Evolutionary conservation across 2,329 filamentous ascomycete genomes (phyloP).

Genomic region (Helotiales sp.): DNA sequence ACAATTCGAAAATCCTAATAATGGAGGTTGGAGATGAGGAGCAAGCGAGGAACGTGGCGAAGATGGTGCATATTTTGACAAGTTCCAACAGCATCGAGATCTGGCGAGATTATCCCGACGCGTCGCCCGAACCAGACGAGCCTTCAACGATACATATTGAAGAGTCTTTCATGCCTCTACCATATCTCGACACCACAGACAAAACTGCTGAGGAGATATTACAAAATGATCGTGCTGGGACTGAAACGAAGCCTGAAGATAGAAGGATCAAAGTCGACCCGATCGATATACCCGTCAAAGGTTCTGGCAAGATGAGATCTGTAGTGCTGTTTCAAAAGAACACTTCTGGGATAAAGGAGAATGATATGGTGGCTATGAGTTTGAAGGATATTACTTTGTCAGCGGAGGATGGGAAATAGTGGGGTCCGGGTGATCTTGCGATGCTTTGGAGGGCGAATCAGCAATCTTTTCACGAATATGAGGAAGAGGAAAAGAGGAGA

Average conservation of each 20-base stretch:
- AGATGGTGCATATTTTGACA: slow-evolving; percentile 40
- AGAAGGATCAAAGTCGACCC: neutral
- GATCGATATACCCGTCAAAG: neutral
- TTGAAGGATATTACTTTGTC: neutral
- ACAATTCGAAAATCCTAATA: slow-evolving; percentile 56
- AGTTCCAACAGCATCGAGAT: slow-evolving; percentile 53
- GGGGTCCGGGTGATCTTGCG: neutral
- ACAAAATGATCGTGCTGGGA: neutral
- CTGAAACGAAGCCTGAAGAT: neutral
- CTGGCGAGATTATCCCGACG: slow-evolving; percentile 69
- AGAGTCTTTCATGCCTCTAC: neutral
- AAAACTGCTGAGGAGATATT: neutral
- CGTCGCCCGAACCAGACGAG: slow-evolving; percentile 23
- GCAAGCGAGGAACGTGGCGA: slow-evolving; percentile 66
- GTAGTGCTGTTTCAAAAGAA: neutral
- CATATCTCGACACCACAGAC: neutral
- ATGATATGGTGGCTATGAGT: neutral
- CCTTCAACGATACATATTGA: slow-evolving; percentile 1
- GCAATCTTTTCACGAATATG: neutral
- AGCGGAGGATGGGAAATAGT: neutral
- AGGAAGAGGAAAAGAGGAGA: neutral
- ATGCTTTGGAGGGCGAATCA: neutral
- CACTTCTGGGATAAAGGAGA: neutral
- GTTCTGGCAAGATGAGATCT: neutral
- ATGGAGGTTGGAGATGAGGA: slow-evolving; percentile 71